Conservation (phyloP, 2,329 filamentous ascomycete species). For the Cercospora sp. region DNA sequence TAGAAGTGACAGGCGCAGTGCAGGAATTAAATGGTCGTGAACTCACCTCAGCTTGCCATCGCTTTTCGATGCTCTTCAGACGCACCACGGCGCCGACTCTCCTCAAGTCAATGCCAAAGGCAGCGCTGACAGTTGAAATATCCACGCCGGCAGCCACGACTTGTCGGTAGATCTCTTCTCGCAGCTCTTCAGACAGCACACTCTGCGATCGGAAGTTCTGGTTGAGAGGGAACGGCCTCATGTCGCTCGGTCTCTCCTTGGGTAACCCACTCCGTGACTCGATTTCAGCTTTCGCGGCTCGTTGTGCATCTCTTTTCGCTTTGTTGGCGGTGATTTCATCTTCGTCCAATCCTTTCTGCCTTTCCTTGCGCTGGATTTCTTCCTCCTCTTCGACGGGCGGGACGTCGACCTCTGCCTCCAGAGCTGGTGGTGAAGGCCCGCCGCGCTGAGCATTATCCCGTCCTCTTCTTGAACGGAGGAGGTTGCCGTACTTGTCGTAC, state of each 20-base stretch:
- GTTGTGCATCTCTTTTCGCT: conserved; percentile 19
- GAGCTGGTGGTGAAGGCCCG: background rate
- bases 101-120: conserved; percentile 76
- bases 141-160: conserved; percentile 67
- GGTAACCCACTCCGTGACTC: conserved; percentile 30
- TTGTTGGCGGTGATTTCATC: conserved; percentile 24
- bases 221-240: conserved; percentile 73
- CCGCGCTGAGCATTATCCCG: conserved; percentile 26
- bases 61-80: conserved; percentile 81
- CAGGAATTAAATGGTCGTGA: conserved; percentile 3
- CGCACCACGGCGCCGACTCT: conserved; percentile 82
- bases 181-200: conserved; percentile 71
- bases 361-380: conserved; percentile 25
- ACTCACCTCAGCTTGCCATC: conserved; percentile 74
- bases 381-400: conserved; percentile 36
- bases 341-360: conserved; percentile 28
- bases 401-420: conserved; percentile 22
- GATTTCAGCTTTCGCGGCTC: conserved; percentile 26
- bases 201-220: conserved; percentile 66
- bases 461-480: conserved; percentile 41
- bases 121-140: conserved; percentile 73
- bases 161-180: conserved; percentile 71
- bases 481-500: conserved; percentile 53
- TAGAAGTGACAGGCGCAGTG: conserved; percentile 28
- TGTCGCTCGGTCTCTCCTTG: conserved; percentile 30